A percentile compares a stretch with the other conserved stretches of the same genome.
phyloP scores from a whole-genome alignment of 2,329 filamentous ascomycete genomes.

The Chaetomiaceae sp. region DNA sequence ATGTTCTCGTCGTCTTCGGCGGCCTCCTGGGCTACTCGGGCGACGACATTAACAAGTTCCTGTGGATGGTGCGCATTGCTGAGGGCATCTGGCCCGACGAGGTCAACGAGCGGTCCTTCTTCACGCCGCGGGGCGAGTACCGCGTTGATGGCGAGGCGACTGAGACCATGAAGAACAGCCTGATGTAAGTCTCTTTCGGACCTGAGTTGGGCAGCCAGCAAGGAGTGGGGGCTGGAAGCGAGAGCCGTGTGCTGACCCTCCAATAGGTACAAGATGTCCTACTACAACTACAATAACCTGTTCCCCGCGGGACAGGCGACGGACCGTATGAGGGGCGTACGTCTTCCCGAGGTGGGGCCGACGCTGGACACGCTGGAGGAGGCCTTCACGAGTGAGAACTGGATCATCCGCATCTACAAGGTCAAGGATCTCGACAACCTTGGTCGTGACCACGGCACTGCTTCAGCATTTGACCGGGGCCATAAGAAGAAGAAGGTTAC shows the following conservation, averaged over 20 bases:
- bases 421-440: conserved; percentile 98
- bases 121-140: conserved; percentile 90
- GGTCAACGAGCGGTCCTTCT: conserved; percentile 94
- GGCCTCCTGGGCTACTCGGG: conserved; percentile 94
- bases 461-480: conserved; percentile 65
- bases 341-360: conserved; percentile 77
- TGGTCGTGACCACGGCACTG: conserved; percentile 73
- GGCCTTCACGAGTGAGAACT: conserved; percentile 98
- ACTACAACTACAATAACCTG: conserved; percentile 91
- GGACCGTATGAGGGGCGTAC: conserved; percentile 79
- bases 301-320: conserved; percentile 87
- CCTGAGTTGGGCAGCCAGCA: not conserved
- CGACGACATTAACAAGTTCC: conserved; percentile 99
- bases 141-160: conserved; percentile 88
- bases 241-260: conserved; percentile 23
- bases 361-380: conserved; percentile 87
- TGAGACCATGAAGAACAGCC: conserved; percentile 96
- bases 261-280: conserved; percentile 98
- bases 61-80: conserved; percentile 99
- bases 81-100: conserved; percentile 99
- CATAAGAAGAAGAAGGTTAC: conserved; percentile 75
- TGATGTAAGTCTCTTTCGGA: conserved; percentile 77
- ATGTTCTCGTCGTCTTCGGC: conserved; percentile 95
- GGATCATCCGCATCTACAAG: conserved; percentile 99
- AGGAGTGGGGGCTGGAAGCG: not conserved